A percentile compares a stretch with the other conserved stretches of the same genome.
Evolutionary conservation across 2,329 filamentous ascomycete genomes (phyloP).

Genomic region (Erysiphe pulchra): DNA sequence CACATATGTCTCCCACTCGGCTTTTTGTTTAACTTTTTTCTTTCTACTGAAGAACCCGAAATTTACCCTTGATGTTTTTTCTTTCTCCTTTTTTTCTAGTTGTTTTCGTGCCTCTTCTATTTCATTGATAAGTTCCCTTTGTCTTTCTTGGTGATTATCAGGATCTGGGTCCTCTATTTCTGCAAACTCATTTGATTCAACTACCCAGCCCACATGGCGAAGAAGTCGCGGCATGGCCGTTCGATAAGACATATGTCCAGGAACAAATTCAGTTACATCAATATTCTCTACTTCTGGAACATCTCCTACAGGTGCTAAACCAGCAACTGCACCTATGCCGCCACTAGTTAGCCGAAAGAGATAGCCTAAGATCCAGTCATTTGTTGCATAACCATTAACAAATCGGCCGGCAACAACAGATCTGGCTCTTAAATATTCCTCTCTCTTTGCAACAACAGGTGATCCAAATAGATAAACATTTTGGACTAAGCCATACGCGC

Average conservation of each 20-base stretch:
- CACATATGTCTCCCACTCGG: conserved; percentile 87
- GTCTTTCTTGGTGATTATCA: conserved; percentile 66
- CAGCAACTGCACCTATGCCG: conserved; percentile 70
- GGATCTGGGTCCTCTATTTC: conserved; percentile 97
- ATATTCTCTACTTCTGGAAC: conserved; percentile 73
- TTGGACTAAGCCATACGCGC: conserved; percentile 67
- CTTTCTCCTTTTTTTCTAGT: conserved; percentile 50
- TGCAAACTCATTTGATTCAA: conserved; percentile 78
- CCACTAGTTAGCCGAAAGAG: conserved; percentile 85
- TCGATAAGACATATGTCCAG: conserved; percentile 92
- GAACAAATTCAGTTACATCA: conserved; percentile 62
- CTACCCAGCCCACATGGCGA: conserved; percentile 68
- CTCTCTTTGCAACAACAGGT: conserved; percentile 71
- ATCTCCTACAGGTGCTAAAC: conserved; percentile 48
- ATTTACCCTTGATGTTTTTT: conserved; percentile 26
- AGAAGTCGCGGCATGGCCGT: conserved; percentile 72
- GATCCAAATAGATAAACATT: conserved; percentile 92
- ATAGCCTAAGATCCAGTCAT: conserved; percentile 94
- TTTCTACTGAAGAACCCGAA: conserved; percentile 65
- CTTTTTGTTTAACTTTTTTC: conserved; percentile 41
- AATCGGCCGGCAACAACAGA: conserved; percentile 82
- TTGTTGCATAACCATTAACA: conserved; percentile 78
- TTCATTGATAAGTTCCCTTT: conserved; percentile 83
- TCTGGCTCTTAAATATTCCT: conserved; percentile 61
- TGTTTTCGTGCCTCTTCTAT: conserved; percentile 84